These are phyloP conservation scores for Penicillium frequentans DNA, from an alignment of 2,329 filamentous ascomycete species.

Conservation along the genomic window DNA sequence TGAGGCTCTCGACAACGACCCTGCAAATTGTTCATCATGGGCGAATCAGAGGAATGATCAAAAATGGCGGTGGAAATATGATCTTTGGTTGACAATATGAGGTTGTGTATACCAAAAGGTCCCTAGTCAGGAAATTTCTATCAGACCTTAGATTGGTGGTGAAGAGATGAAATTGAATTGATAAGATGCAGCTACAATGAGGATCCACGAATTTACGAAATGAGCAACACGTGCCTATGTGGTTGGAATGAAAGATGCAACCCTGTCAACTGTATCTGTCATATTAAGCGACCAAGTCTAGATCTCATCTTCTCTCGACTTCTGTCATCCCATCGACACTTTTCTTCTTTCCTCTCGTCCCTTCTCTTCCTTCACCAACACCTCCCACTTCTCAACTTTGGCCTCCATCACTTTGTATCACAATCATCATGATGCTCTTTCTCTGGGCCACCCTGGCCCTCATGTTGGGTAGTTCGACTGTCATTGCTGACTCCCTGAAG, in stretches of 20 bases:
- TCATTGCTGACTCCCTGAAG: slow-evolving; percentile 27
- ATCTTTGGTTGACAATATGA: background rate
- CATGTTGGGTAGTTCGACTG: slow-evolving; percentile 18
- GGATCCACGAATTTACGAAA: too few species aligned
- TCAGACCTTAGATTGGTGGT: too few species aligned
- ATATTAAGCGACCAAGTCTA: background rate
- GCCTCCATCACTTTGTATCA: background rate
- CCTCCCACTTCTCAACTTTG: background rate
- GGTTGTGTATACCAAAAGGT: background rate
- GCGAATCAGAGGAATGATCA: background rate
- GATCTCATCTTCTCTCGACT: slow-evolving; percentile 32
- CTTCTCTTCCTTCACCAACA: background rate
- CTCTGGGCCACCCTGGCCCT: slow-evolving; percentile 2
- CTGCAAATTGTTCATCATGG: background rate
- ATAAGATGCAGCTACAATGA: too few species aligned
- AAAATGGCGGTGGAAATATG: background rate
- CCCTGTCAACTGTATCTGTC: too few species aligned
- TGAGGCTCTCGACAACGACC: background rate
- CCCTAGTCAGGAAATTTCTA: too few species aligned
- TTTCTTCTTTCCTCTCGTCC: background rate
- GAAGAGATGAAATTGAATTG: too few species aligned
- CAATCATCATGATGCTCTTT: background rate
- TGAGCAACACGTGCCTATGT: too few species aligned
- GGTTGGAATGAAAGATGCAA: too few species aligned
- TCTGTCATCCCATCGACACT: slow-evolving; percentile 57